These are phyloP conservation scores for Tylopilus sp. DNA, from an alignment of 1,284 basidiomycete genomes.

Conservation along the genomic window DNA sequence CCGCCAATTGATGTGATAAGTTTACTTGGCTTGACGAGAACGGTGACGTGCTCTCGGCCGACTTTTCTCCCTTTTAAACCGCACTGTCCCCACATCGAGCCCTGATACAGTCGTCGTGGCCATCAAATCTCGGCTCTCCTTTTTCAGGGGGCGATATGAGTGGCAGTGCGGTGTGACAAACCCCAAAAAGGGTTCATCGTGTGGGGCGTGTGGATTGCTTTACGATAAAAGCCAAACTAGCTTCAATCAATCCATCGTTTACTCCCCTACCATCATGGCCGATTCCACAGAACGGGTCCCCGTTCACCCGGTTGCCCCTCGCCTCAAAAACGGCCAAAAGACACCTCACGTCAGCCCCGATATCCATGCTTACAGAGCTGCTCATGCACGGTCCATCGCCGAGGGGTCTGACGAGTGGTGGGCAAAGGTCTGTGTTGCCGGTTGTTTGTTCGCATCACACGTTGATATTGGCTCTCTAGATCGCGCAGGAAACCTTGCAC, in stretches of 20 bases:
- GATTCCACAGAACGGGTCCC: slow-evolving; percentile 33
- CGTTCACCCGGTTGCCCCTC: slow-evolving; percentile 65
- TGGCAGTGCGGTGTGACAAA: slow-evolving; percentile 19
- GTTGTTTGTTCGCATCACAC: background rate
- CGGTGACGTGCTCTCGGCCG: slow-evolving; percentile 14
- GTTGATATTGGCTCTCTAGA: slow-evolving; percentile 38
- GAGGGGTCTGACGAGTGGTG: slow-evolving; percentile 82
- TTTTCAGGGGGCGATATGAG: no score
- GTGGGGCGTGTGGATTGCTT: slow-evolving; percentile 3
- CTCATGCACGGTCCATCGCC: slow-evolving; percentile 72
- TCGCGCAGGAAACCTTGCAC: slow-evolving; percentile 76
- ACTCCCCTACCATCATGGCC: slow-evolving; percentile 21
- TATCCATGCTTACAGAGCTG: slow-evolving; percentile 63
- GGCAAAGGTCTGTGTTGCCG: slow-evolving; percentile 60
- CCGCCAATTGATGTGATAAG: no score
- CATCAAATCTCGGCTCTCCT: background rate
- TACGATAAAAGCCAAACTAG: slow-evolving; percentile 19
- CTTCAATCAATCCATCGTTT: background rate
- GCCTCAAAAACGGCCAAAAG: slow-evolving; percentile 56
- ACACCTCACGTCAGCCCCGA: slow-evolving; percentile 75
- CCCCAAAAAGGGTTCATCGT: slow-evolving; percentile 14
- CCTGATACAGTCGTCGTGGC: background rate
- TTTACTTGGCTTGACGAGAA: background rate
- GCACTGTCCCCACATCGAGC: slow-evolving; percentile 21
- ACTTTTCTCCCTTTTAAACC: slow-evolving; percentile 20